Conservation (phyloP, 2,329 filamentous ascomycete species). For the Teratosphaeria zuluensis region DNA sequence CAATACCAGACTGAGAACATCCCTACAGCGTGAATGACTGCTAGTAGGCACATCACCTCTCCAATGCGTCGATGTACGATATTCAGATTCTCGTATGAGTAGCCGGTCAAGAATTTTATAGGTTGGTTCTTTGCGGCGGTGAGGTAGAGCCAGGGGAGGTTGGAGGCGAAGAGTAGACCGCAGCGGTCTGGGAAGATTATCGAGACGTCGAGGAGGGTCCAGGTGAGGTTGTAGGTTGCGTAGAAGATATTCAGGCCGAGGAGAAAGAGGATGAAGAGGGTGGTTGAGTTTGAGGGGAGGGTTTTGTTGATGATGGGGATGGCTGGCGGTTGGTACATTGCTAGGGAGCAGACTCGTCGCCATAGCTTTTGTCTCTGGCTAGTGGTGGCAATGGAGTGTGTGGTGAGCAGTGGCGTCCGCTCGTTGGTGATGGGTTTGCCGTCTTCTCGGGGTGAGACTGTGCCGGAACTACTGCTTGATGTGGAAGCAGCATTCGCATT, state of each 20-base stretch:
- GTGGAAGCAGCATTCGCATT: not conserved
- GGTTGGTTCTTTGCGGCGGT: constrained; percentile 59
- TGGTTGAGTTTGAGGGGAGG: constrained; percentile 49
- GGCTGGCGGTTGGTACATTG: constrained; percentile 50
- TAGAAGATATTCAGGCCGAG: constrained; percentile 49
- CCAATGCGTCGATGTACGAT: constrained; percentile 56
- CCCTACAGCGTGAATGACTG: constrained; percentile 44
- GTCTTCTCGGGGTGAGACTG: not conserved
- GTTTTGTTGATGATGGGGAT: constrained; percentile 49
- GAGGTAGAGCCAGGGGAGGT: constrained; percentile 49
- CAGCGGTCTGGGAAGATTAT: constrained; percentile 51
- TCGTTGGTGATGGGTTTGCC: not conserved
- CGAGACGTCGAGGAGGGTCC: constrained; percentile 31
- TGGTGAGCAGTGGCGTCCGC: not conserved
- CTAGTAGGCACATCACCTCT: constrained; percentile 52
- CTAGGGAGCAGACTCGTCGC: constrained; percentile 10
- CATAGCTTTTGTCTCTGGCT: constrained; percentile 4
- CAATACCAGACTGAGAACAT: constrained; percentile 49
- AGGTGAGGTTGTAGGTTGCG: constrained; percentile 40
- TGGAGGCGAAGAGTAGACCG: constrained; percentile 43
- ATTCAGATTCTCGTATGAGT: constrained; percentile 57
- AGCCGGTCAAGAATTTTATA: constrained; percentile 49
- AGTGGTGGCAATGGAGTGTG: constrained; percentile 21
- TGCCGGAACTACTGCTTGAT: constrained; percentile 16
- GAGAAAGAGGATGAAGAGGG: constrained; percentile 43